Base-by-base conservation (phyloP, 805 yeast species). In the Candida silvatica region DNA sequence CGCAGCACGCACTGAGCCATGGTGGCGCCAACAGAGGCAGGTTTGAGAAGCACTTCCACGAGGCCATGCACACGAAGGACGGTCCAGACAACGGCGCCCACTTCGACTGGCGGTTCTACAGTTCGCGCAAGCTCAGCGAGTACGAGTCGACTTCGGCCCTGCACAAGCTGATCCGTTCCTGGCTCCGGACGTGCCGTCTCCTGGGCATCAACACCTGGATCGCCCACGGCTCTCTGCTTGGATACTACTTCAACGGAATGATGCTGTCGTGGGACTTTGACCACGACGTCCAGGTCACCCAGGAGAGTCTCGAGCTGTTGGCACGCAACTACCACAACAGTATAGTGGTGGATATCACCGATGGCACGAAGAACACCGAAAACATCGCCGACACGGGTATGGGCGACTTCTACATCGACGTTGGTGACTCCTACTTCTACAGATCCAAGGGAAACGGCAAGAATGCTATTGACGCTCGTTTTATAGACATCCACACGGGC, bases 231-330 rank as follows among this genome's bases (percentile, higher is more conserved):
- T 60, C 80, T 7, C 57, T 77, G 38, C 61, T 77, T 19, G 77
- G 80, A 6, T 77, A 77, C 71, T 67, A 69, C 43, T 74, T 74
- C 67, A 74, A 71, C 48, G 80, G 79, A 1, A 50, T 71, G 39
- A 56, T 63, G 4, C 59, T 77, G 42, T 77, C 78, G 6, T 77
- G 80, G 79, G 83, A 76, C 50, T 59, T 62, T 30, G 81, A 76
- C 46, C 54, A 72, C 23, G 82, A 77, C 55, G 78, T 73, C n/a
- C 80, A 75, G 46, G 56, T 76, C 48, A 69, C 80, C 1, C 66
- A 69, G 39, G 46, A 42, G 2, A 67, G 69, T 25, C 47, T 73
- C 33, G 54, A 58, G 32, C 49, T 43, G 26, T 47, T 77, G 26
- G 75, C 75, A 4, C 50, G 63, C 27, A 39, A 53, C 12, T 73